Percentiles rank a stretch among this genome's conserved stretches.
These are phyloP conservation scores for Paraphoma chrysanthemicola DNA, from an alignment of 2,329 filamentous ascomycete genomes.

Conservation along the genomic window DNA sequence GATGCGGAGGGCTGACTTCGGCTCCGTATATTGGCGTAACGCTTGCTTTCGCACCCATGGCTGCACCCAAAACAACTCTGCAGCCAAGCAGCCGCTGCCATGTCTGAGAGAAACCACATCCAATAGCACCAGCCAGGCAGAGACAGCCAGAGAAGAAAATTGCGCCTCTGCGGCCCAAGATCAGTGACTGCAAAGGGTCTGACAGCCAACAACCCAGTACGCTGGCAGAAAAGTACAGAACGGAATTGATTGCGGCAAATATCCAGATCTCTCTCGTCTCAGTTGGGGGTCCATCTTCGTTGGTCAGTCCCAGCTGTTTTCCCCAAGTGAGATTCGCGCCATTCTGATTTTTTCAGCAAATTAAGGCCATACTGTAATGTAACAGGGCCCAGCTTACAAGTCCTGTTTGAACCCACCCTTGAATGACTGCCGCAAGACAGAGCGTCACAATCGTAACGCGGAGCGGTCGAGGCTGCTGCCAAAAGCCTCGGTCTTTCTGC, in stretches of 20 bases:
- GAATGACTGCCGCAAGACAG: background rate
- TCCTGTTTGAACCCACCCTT: slow-evolving; percentile 2
- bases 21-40: slow-evolving; percentile 1
- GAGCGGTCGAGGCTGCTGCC: slow-evolving; percentile 1
- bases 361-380: background rate
- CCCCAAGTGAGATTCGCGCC: slow-evolving; percentile 1
- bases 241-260: background rate
- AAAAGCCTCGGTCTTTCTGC: background rate
- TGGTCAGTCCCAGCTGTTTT: background rate
- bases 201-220: slow-evolving; percentile 1
- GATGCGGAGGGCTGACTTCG: slow-evolving; percentile 1
- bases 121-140: background rate
- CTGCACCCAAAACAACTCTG: slow-evolving; percentile 1
- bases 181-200: slow-evolving; percentile 1
- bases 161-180: background rate
- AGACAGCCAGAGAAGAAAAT: slow-evolving; percentile 3
- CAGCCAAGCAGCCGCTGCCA: slow-evolving; percentile 2
- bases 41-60: slow-evolving; percentile 4
- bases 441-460: slow-evolving; percentile 2
- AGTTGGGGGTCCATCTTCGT: background rate
- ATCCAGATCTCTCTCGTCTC: slow-evolving; percentile 1
- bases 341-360: background rate
- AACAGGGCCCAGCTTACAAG: background rate
- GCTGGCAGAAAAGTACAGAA: slow-evolving; percentile 1
- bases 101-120: slow-evolving; percentile 1